Percentiles rank a stretch among this genome's conserved stretches.
These are phyloP conservation scores for Trichoderma asperelloides DNA, from an alignment of 495 filamentous ascomycete species.

Conservation along the genomic window DNA sequence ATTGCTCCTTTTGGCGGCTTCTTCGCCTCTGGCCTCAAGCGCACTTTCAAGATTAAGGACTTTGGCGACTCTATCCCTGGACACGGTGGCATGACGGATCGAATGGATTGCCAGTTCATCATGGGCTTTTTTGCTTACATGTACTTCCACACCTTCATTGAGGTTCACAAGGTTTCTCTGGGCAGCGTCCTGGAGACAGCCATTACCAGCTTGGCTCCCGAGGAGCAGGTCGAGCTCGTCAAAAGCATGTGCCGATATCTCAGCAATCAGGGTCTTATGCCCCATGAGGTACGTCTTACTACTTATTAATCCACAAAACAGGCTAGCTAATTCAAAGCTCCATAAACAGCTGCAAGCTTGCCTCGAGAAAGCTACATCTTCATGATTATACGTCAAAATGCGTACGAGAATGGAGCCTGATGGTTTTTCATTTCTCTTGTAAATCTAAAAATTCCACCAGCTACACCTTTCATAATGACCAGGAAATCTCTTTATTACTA, in stretches of 20 bases:
- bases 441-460: background rate
- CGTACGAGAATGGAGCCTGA: background rate
- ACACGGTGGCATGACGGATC: conserved; percentile 96
- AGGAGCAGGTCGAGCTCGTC: conserved; percentile 86
- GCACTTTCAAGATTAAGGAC: conserved; percentile 99
- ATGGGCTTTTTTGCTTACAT: conserved; percentile 99
- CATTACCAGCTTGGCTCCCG: conserved; percentile 70
- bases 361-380: background rate
- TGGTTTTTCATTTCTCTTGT: background rate
- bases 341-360: background rate
- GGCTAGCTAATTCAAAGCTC: background rate
- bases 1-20: conserved; percentile 98
- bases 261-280: conserved; percentile 69
- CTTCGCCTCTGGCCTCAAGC: conserved; percentile 95
- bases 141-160: conserved; percentile 98
- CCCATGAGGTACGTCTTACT: conserved; percentile 44
- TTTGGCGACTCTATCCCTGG: conserved; percentile 97
- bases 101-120: conserved; percentile 99
- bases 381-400: background rate
- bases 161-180: conserved; percentile 68
- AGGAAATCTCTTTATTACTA: background rate
- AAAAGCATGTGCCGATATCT: conserved; percentile 76
- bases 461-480: conserved; percentile 5
- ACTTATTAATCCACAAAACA: background rate
- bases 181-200: conserved; percentile 81